These are phyloP conservation scores for Candida lessepsii DNA, from an alignment of 805 yeast genomes.

Conservation along the genomic window DNA sequence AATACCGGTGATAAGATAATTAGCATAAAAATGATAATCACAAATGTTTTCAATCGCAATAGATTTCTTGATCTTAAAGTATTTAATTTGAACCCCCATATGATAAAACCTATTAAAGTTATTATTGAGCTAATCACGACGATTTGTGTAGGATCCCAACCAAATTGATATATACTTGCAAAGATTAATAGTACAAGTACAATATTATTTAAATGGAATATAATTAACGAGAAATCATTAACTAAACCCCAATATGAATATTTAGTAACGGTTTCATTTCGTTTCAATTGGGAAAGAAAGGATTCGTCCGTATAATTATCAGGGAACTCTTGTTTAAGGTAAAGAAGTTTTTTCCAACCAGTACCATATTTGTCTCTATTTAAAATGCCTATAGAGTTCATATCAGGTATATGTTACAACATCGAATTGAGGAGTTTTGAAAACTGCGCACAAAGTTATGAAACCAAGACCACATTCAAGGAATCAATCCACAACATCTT, in stretches of 20 bases:
- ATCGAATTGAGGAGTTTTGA: no score
- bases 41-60: slow-evolving; percentile 53
- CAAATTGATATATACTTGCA: slow-evolving; percentile 49
- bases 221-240: slow-evolving; percentile 68
- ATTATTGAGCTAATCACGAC: slow-evolving; percentile 26
- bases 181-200: slow-evolving; percentile 69
- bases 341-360: slow-evolving; percentile 80
- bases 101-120: slow-evolving; percentile 33
- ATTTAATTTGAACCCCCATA: slow-evolving; percentile 19
- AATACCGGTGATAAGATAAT: slow-evolving; percentile 85
- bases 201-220: slow-evolving; percentile 63
- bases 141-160: slow-evolving; percentile 52
- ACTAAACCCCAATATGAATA: slow-evolving; percentile 64
- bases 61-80: slow-evolving; percentile 12
- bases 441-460: no score
- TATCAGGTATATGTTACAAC: no score
- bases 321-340: slow-evolving; percentile 82
- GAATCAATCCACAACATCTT: slow-evolving; percentile 9
- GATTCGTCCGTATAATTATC: slow-evolving; percentile 86
- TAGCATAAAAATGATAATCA: slow-evolving; percentile 66
- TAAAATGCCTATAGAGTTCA: slow-evolving; percentile 12
- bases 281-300: slow-evolving; percentile 74
- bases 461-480: slow-evolving; percentile 10
- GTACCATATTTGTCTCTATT: neutral
- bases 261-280: slow-evolving; percentile 71